A percentile compares a stretch with the other conserved stretches of the same genome.
Conservation (phyloP, 495 filamentous ascomycete species). For the Sporormia fimetaria region DNA sequence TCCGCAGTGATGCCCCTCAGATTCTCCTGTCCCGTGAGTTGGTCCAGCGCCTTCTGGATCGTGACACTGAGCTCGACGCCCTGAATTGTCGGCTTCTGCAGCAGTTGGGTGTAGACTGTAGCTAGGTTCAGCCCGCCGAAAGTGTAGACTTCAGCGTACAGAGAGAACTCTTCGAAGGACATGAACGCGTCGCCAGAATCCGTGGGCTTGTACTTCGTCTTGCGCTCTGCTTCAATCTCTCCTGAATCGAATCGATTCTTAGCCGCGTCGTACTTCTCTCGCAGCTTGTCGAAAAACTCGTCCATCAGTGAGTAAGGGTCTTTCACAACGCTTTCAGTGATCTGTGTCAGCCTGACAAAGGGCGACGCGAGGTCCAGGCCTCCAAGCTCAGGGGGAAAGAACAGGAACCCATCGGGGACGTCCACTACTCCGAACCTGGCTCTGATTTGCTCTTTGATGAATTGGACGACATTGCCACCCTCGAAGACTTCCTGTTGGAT, state of each 20-base stretch:
- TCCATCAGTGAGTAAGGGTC: slow-evolving; percentile 38
- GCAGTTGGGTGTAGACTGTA: slow-evolving; percentile 29
- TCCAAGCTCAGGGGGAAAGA: slow-evolving; percentile 32
- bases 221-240: slow-evolving; percentile 4
- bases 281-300: slow-evolving; percentile 37
- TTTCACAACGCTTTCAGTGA: slow-evolving; percentile 19
- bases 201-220: slow-evolving; percentile 18
- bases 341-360: slow-evolving; percentile 25
- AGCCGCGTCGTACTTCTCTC: slow-evolving; percentile 36
- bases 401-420: slow-evolving; percentile 59
- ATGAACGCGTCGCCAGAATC: slow-evolving; percentile 37
- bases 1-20: slow-evolving; percentile 20
- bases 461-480: slow-evolving; percentile 43
- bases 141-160: slow-evolving; percentile 37
- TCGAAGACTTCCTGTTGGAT: slow-evolving; percentile 48
- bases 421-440: slow-evolving; percentile 43
- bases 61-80: slow-evolving; percentile 31
- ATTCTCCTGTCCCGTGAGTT: slow-evolving; percentile 12
- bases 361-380: slow-evolving; percentile 31
- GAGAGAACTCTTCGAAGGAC: slow-evolving; percentile 43
- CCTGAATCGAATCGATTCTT: slow-evolving; percentile 38
- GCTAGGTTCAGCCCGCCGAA: slow-evolving; percentile 17
- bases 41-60: slow-evolving; percentile 26
- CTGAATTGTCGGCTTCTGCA: slow-evolving; percentile 33
- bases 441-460: slow-evolving; percentile 44